A percentile compares a stretch with the other conserved stretches of the same genome.
phyloP scores from a whole-genome alignment of 768 basidiomycete species.

The Suillus alpinus region DNA sequence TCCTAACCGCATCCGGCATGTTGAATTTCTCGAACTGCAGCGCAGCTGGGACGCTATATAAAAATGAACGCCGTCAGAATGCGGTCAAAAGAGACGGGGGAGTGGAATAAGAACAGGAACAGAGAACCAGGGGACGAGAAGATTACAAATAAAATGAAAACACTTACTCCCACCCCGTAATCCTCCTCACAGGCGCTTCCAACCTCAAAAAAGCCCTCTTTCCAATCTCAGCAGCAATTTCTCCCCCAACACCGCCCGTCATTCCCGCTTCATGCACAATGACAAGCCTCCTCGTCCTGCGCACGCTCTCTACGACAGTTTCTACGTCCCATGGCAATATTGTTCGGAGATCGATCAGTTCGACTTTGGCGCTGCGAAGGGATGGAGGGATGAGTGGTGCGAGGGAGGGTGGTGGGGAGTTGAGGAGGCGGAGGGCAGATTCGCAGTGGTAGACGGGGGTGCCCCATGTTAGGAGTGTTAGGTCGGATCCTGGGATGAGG shows the following conservation, averaged over 20 bases:
- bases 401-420: conserved; percentile 61
- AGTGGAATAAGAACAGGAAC: neutral
- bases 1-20: conserved; percentile 81
- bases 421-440: conserved; percentile 72
- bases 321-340: conserved; percentile 89
- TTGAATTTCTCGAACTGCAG: conserved; percentile 91
- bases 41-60: conserved; percentile 69
- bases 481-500: conserved; percentile 69
- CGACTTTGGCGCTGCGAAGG: conserved; percentile 68
- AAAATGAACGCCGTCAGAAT: conserved; percentile 4
- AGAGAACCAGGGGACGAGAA: too few species aligned
- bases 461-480: conserved; percentile 93
- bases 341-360: conserved; percentile 88
- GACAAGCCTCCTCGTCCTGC: conserved; percentile 79
- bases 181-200: conserved; percentile 81
- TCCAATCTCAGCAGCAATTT: conserved; percentile 90
- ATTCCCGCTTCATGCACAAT: conserved; percentile 91
- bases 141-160: conserved; percentile 3
- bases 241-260: conserved; percentile 85
- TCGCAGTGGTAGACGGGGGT: conserved; percentile 91
- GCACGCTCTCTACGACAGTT: conserved; percentile 77
- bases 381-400: conserved; percentile 62
- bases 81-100: neutral
- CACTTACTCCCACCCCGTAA: conserved; percentile 94
- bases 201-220: conserved; percentile 85